A percentile compares a stretch with the other conserved stretches of the same genome.
These are phyloP conservation scores for Leccinum longicurvipes DNA, from an alignment of 768 basidiomycete species.

Conservation along the genomic window DNA sequence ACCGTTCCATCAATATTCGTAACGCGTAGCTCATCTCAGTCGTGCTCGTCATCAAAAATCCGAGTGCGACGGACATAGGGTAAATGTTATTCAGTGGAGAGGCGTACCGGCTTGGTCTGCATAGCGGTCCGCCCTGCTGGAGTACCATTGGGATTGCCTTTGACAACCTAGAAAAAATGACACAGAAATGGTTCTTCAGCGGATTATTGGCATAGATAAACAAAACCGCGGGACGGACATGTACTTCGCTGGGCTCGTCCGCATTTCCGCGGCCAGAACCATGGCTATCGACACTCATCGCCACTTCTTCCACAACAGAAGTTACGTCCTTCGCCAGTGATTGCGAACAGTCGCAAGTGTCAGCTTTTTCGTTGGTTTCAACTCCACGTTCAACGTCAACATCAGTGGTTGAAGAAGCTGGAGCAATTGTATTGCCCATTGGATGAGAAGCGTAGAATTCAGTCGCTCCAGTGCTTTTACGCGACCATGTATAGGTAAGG, in stretches of 20 bases:
- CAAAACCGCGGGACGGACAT: constrained; percentile 21
- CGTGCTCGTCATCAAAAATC: background rate
- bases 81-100: constrained; percentile 35
- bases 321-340: background rate
- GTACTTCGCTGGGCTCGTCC: background rate
- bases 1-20: background rate
- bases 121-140: background rate
- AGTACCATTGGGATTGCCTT: background rate
- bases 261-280: background rate
- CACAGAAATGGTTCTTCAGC: constrained; percentile 16
- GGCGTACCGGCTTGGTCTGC: constrained; percentile 28
- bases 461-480: constrained; percentile 25
- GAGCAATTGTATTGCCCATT: background rate
- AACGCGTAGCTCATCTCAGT: background rate
- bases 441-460: constrained; percentile 33
- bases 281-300: background rate
- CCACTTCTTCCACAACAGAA: background rate
- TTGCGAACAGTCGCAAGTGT: background rate
- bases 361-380: background rate
- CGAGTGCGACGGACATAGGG: constrained; percentile 6
- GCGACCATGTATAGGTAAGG: constrained; percentile 42
- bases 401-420: background rate
- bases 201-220: background rate
- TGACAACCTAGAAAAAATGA: constrained; percentile 10
- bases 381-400: constrained; percentile 24